A percentile compares a stretch with the other conserved stretches of the same genome.
Conservation (phyloP, 306 rosid species). For the Carpinus viminea region DNA sequence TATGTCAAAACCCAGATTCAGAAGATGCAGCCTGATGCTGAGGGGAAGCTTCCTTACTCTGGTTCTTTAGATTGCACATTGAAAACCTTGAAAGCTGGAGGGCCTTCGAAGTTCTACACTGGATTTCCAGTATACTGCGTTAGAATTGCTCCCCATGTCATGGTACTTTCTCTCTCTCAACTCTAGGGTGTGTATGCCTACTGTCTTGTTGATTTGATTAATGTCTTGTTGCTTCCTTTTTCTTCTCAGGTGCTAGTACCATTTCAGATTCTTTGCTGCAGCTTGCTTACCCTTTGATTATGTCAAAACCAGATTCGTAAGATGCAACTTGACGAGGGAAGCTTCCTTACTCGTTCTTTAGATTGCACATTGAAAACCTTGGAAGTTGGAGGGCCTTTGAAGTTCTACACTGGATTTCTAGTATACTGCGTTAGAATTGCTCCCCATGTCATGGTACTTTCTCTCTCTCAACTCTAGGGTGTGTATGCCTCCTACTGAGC, state of each 20-base stretch:
- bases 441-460: conserved; percentile 89
- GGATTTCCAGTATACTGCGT: conserved; percentile 95
- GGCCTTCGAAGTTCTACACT: conserved; percentile 85
- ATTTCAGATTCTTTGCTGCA: conserved; percentile 87
- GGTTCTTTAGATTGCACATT: conserved; percentile 79
- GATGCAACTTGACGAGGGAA: conserved; percentile 96
- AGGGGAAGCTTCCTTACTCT: conserved; percentile 90
- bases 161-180: conserved; percentile 50
- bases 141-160: conserved; percentile 94
- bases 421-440: conserved; percentile 93
- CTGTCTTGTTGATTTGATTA: conserved; percentile 9
- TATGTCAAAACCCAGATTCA: conserved; percentile 96
- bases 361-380: conserved; percentile 81
- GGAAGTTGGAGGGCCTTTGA: conserved; percentile 78
- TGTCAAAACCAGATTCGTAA: conserved; percentile 92
- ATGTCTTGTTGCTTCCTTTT: conserved; percentile 8
- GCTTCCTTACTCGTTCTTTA: conserved; percentile 85
- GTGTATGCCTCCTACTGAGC: not conserved
- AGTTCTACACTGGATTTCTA: conserved; percentile 91
- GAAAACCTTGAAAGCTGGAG: conserved; percentile 83
- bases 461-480: not conserved
- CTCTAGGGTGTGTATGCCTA: not conserved
- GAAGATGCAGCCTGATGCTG: conserved; percentile 96
- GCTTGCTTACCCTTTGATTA: conserved; percentile 98
- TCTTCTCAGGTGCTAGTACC: conserved; percentile 69